Evolutionary conservation across 208 protist genomes (phyloP), one percentile per base, ranked within the genome.

Genomic region (Trichomonas gallinae): DNA sequence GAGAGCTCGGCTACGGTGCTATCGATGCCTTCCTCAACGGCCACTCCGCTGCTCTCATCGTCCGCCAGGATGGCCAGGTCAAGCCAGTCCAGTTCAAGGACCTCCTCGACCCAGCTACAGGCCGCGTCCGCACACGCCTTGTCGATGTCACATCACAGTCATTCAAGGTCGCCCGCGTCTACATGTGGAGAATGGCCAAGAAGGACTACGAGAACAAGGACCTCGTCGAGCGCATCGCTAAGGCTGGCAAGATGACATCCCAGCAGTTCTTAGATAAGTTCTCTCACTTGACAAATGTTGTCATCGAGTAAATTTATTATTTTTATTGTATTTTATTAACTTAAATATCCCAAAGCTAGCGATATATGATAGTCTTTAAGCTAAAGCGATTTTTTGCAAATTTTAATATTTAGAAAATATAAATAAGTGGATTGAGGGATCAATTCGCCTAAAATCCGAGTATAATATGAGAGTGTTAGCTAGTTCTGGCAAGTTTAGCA

Each of bases 1-100:
- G 96, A 58, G 96, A 96, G 83, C 91, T 97, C 15, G 96, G 96
- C 44, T 96, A 63, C 45, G 96, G 85, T 42, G 96, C 96, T 36
- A 96, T 96, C 11, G 34, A 46, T 31, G 87, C 87, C 31, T 87
- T 93, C 51, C 45, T 96, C 11, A 31, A 21, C 42, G 85, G 87
- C 2, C 31, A 89, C 8, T 46, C 40, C 38, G 34, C 45, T 45
- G 85, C 81, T 4, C 45, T 96, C 17, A 97, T 97, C n/a, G 88
- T 58, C 38, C 31, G 88, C 3, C n/a, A 83, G 88, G 49, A 96
- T 17, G 49, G 36, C 4, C 63, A 85, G 21, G 88, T 93, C 46
- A 96, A 96, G 21, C 48, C 82, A 51, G 31, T 81, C 44, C n/a
- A 10, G 48, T 96, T 96, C 38, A 88, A 96, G 10, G 87, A 97